phyloP scores from a whole-genome alignment of 768 basidiomycete genomes.

The Cubamyces lactineus region DNA sequence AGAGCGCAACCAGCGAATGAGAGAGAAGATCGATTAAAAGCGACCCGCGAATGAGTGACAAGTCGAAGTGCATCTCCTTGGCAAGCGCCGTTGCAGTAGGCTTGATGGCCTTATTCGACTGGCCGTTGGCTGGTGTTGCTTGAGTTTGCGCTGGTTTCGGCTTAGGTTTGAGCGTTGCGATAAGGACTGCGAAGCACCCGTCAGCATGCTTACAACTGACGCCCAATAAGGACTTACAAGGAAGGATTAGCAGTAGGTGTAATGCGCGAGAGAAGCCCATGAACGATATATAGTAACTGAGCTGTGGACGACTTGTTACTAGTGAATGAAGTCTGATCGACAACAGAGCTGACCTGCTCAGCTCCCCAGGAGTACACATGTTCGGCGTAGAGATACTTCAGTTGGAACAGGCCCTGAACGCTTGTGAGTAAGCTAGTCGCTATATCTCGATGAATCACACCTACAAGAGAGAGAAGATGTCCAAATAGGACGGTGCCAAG shows the following conservation, averaged over 20 bases:
- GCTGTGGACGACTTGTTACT: constrained; percentile 35
- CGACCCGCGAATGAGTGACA: constrained; percentile 63
- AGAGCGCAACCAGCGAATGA: constrained; percentile 60
- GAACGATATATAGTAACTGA: constrained; percentile 77
- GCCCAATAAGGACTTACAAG: constrained; percentile 47
- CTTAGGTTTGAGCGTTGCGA: constrained; percentile 60
- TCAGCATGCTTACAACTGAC: no score
- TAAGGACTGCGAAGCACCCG: constrained; percentile 52
- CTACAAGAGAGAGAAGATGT: constrained; percentile 66
- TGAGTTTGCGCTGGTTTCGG: constrained; percentile 23
- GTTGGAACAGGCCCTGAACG: constrained; percentile 63
- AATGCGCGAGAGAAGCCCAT: constrained; percentile 66
- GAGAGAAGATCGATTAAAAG: constrained; percentile 70
- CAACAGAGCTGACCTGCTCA: constrained; percentile 45
- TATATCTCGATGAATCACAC: constrained; percentile 28
- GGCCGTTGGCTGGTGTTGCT: constrained; percentile 14
- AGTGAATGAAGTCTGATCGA: neutral
- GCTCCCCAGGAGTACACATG: constrained; percentile 73
- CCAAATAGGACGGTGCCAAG: constrained; percentile 66
- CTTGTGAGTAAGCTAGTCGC: neutral
- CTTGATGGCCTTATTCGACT: constrained; percentile 39
- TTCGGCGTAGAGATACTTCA: constrained; percentile 80
- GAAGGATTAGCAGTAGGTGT: constrained; percentile 68
- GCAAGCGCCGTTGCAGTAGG: constrained; percentile 55
- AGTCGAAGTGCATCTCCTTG: constrained; percentile 70